Evolutionary conservation across 257 asterid genomes (phyloP), one percentile per base, ranked within the genome.

Genomic region (Nicotiana benthamiana): DNA sequence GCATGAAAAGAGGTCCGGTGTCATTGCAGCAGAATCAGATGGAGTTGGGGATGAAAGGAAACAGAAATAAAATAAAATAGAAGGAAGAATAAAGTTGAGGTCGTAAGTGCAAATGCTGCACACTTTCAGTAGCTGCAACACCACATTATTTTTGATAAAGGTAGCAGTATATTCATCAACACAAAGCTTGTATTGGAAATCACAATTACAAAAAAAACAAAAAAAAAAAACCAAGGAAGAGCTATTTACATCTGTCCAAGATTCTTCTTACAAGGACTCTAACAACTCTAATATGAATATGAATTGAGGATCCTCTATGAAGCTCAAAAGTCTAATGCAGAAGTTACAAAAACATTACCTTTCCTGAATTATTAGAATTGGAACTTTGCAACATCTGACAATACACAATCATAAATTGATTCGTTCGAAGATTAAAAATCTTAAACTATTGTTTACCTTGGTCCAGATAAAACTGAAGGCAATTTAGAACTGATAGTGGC

Each of bases 381-480:
- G n/a, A n/a, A 53, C 17, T 53, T 52, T 15, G 13, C 57, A 15
- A 52, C 4, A 9, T 12, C 18, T 52, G 57, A 52, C 18, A 52
- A 13, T 52, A 12, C 18, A 12, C 5, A 52, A 13, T n/a, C 57
- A 52, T 52, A 52, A 52, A 52, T 52, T 52, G 57, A 6, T 52
- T 52, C 57, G 13, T 51, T 12, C 57, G 18, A 52, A 52, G 17
- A 53, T 7, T 15, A 53, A 15, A 53, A 16, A 53, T 53, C 60
- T 53, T 4, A 16, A 5, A 18, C 17, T 53, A 53, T 53, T 53
- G 20, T 9, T 68, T 34, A 84, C 63, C 82, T 57, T 9, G 84
- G 87, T 28, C 82, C 84, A 2, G 80, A 81, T 59, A 81, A 61
- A 67, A 34, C 6, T 56, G 70, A 77, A 22, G 82, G 80, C 5